These are phyloP conservation scores for Chrysopogon serrulatus DNA, from an alignment of 176 grass and related monocot species.

Conservation along the genomic window DNA sequence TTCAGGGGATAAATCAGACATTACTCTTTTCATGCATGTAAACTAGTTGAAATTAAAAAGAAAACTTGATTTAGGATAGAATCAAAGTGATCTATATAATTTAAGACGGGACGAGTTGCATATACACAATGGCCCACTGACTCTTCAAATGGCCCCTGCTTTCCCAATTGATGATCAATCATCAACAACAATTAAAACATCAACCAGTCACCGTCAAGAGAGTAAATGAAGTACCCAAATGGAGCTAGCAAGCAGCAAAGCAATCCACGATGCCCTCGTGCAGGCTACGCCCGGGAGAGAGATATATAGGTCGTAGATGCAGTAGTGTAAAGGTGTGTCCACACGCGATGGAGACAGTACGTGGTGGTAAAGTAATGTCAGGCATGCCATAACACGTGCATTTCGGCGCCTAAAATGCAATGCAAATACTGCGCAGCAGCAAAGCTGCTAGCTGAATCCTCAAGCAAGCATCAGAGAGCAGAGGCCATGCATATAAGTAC, in stretches of 20 bases:
- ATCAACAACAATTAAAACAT: background rate
- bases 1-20: no score
- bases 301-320: background rate
- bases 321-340: background rate
- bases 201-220: background rate
- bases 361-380: conserved; percentile 21
- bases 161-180: background rate
- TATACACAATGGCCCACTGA: background rate
- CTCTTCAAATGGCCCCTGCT: background rate
- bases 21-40: no score
- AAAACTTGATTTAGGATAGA: background rate
- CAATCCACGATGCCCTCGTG: conserved; percentile 37
- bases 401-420: background rate
- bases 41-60: background rate
- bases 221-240: conserved; percentile 31
- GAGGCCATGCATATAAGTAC: background rate
- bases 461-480: background rate
- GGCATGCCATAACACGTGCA: conserved; percentile 1
- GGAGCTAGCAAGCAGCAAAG: background rate
- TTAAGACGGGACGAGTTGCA: background rate
- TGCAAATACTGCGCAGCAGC: background rate
- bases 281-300: background rate
- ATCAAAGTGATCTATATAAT: background rate
- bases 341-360: background rate
- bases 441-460: background rate